These are phyloP conservation scores for Pascua guehoae DNA, from an alignment of 1,284 basidiomycete species.

Conservation along the genomic window DNA sequence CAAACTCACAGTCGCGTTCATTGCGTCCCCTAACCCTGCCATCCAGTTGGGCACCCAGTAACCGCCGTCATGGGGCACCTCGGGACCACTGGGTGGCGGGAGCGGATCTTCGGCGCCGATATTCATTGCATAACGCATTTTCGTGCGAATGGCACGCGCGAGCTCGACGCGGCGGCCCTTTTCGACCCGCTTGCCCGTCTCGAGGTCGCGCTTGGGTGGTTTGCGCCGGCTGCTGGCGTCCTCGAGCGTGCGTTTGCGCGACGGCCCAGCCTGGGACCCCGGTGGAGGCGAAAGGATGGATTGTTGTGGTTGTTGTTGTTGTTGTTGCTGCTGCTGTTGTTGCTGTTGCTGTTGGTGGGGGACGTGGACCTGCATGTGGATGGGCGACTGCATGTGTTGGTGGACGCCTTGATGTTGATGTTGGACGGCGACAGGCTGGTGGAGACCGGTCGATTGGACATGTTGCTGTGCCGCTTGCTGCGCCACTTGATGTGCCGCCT, in stretches of 20 bases:
- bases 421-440: background rate
- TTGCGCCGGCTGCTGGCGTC: background rate
- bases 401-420: background rate
- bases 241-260: constrained; percentile 4
- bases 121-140: constrained; percentile 23
- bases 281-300: background rate
- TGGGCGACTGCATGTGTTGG: background rate
- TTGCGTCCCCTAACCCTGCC: constrained; percentile 10
- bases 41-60: constrained; percentile 23
- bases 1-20: constrained; percentile 18
- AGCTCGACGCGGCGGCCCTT: constrained; percentile 16
- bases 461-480: background rate
- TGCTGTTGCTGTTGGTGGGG: background rate
- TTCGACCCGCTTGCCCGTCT: constrained; percentile 21
- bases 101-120: constrained; percentile 19
- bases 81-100: constrained; percentile 11
- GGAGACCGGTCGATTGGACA: background rate
- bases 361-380: background rate
- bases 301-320: background rate
- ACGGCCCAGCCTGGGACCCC: background rate
- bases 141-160: constrained; percentile 19
- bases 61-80: background rate
- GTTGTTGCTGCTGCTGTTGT: background rate
- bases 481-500: background rate
- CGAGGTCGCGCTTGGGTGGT: constrained; percentile 9